These are phyloP conservation scores for Colletotrichum graminicola DNA, from an alignment of 2,329 filamentous ascomycete genomes.

Conservation along the genomic window DNA sequence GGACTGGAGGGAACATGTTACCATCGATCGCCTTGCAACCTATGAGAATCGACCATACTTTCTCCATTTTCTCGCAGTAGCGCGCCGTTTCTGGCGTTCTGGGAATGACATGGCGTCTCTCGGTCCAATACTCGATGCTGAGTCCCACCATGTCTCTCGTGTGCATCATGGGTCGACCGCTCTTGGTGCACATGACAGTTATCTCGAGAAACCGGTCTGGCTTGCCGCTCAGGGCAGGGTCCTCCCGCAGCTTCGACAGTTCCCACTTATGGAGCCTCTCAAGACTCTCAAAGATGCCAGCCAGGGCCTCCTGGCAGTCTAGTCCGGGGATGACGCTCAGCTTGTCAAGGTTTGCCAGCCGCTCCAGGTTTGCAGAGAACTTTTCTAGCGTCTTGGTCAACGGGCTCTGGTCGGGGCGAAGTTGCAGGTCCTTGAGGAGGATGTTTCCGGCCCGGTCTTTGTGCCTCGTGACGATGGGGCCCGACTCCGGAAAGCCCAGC, in stretches of 20 bases:
- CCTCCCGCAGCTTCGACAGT: constrained; percentile 66
- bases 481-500: constrained; percentile 72
- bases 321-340: constrained; percentile 76
- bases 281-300: constrained; percentile 78
- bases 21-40: constrained; percentile 68
- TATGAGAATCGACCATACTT: constrained; percentile 76
- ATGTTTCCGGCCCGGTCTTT: constrained; percentile 74
- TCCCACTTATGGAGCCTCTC: constrained; percentile 79
- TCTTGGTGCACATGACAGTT: constrained; percentile 76
- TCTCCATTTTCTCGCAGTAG: constrained; percentile 57
- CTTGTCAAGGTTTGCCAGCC: constrained; percentile 76
- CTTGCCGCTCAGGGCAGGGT: constrained; percentile 58
- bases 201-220: constrained; percentile 64
- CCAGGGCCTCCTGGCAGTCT: constrained; percentile 82
- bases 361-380: constrained; percentile 79
- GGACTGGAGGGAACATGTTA: constrained; percentile 68
- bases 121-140: constrained; percentile 83
- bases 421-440: constrained; percentile 73
- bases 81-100: constrained; percentile 52
- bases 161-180: constrained; percentile 80
- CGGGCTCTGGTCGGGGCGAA: constrained; percentile 69
- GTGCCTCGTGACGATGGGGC: constrained; percentile 69
- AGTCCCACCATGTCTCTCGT: constrained; percentile 75
- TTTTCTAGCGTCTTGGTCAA: constrained; percentile 77
- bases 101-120: constrained; percentile 63